Evolutionary conservation across 1,284 basidiomycete genomes (phyloP).

Genomic region (Tranzscheliella williamsii): DNA sequence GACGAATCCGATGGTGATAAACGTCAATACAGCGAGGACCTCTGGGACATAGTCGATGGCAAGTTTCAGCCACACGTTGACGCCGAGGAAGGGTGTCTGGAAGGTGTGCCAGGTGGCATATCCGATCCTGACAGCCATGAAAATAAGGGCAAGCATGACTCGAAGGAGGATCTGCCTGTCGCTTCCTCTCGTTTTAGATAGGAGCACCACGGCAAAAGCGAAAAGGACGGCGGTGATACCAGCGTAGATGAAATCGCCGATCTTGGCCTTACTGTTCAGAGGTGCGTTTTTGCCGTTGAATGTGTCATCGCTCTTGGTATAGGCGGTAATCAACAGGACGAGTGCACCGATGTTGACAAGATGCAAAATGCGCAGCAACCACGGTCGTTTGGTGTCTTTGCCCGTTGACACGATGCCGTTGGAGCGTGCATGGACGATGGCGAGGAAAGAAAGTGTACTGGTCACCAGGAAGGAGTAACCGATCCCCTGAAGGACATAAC

Average conservation of each 20-base stretch:
- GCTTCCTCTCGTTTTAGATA: not conserved
- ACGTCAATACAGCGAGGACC: constrained; percentile 3
- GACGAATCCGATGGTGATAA: constrained; percentile 4
- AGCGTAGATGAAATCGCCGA: constrained; percentile 7
- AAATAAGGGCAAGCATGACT: constrained; percentile 3
- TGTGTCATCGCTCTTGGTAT: constrained; percentile 2
- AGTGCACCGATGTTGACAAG: constrained; percentile 8
- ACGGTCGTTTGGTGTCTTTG: constrained; percentile 4
- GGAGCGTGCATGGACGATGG: not conserved
- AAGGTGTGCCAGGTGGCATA: constrained; percentile 5
- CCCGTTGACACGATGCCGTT: constrained; percentile 2
- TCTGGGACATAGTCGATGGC: constrained; percentile 8
- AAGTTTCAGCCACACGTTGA: constrained; percentile 6
- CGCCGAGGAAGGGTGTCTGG: constrained; percentile 1
- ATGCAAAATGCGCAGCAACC: constrained; percentile 2
- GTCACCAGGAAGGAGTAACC: no score
- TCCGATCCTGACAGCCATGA: constrained; percentile 5
- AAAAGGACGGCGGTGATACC: constrained; percentile 4
- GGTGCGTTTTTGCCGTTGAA: not conserved
- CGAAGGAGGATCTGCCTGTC: constrained; percentile 2
- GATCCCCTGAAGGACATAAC: no score
- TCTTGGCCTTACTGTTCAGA: constrained; percentile 4
- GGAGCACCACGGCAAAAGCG: not conserved
- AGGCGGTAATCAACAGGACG: constrained; percentile 12
- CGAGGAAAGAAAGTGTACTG: constrained; percentile 5